Evolutionary conservation across 805 yeast species (phyloP).

Genomic region (Kodamaea laetipori): DNA sequence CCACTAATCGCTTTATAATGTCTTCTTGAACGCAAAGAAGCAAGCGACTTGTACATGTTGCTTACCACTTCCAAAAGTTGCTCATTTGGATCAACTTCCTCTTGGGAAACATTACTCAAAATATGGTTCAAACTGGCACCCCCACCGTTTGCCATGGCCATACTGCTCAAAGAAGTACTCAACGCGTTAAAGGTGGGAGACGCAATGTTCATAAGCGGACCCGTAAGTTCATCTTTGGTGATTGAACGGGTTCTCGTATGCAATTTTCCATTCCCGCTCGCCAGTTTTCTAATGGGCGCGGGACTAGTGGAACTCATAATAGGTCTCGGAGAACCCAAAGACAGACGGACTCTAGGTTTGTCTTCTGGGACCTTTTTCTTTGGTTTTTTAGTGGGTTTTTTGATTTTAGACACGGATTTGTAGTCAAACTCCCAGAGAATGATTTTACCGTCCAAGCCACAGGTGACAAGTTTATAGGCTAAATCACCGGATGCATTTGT

Average conservation of each 20-base stretch:
- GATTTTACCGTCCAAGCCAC: slow-evolving; percentile 43
- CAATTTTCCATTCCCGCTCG: slow-evolving; percentile 2
- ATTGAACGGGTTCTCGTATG: slow-evolving; percentile 18
- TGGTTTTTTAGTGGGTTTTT: slow-evolving; percentile 13
- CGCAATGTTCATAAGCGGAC: slow-evolving; percentile 7
- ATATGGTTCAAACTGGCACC: slow-evolving; percentile 13
- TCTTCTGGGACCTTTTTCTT: slow-evolving; percentile 5
- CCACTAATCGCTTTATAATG: slow-evolving; percentile 28
- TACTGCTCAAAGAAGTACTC: slow-evolving; percentile 8
- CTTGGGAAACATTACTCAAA: slow-evolving; percentile 12
- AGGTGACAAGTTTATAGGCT: slow-evolving; percentile 37
- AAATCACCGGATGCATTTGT: slow-evolving; percentile 10
- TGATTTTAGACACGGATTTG: slow-evolving; percentile 41
- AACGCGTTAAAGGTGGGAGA: slow-evolving; percentile 7
- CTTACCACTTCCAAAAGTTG: slow-evolving; percentile 31
- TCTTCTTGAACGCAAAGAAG: slow-evolving; percentile 36
- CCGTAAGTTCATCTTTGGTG: slow-evolving; percentile 12
- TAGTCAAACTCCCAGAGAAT: slow-evolving; percentile 49
- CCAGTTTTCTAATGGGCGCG: slow-evolving; percentile 11
- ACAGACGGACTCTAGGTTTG: slow-evolving; percentile 2
- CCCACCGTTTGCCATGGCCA: slow-evolving; percentile 7
- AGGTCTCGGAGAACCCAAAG: slow-evolving; percentile 10
- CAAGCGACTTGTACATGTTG: slow-evolving; percentile 37
- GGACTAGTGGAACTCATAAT: slow-evolving; percentile 10
- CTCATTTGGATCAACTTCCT: slow-evolving; percentile 9